Conservation (phyloP, 371 early-diverging fungal species). For the Mortierella sp. region DNA sequence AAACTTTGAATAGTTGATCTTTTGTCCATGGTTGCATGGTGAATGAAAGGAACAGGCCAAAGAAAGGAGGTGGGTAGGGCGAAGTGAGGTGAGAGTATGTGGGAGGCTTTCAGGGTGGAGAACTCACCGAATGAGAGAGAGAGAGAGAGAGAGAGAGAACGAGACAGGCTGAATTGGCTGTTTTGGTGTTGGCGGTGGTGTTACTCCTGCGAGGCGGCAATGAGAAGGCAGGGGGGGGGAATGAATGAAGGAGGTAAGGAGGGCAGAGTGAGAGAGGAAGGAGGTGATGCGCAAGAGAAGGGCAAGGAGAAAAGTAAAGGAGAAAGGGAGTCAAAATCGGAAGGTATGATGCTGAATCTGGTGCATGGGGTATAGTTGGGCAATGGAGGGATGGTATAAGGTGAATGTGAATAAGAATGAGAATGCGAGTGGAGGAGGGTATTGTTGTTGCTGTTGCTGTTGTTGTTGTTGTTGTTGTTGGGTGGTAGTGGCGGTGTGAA, state of each 20-base stretch:
- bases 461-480: background rate
- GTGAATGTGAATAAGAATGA: background rate
- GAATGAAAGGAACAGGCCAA: background rate
- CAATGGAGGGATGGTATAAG: background rate
- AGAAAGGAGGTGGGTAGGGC: background rate
- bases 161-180: background rate
- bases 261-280: background rate
- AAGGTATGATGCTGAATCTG: background rate
- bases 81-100: background rate
- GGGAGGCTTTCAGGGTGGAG: background rate
- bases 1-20: background rate
- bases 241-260: background rate
- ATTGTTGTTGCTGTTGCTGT: background rate
- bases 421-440: background rate
- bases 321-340: background rate
- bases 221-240: background rate
- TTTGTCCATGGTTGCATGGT: background rate
- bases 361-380: background rate
- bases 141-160: background rate
- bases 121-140: conserved; percentile 1
- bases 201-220: background rate
- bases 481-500: background rate
- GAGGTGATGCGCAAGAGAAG: background rate
- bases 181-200: background rate
- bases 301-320: background rate